Evolutionary conservation across 2,329 filamentous ascomycete species (phyloP).

Genomic region (Geosmithia morbida): DNA sequence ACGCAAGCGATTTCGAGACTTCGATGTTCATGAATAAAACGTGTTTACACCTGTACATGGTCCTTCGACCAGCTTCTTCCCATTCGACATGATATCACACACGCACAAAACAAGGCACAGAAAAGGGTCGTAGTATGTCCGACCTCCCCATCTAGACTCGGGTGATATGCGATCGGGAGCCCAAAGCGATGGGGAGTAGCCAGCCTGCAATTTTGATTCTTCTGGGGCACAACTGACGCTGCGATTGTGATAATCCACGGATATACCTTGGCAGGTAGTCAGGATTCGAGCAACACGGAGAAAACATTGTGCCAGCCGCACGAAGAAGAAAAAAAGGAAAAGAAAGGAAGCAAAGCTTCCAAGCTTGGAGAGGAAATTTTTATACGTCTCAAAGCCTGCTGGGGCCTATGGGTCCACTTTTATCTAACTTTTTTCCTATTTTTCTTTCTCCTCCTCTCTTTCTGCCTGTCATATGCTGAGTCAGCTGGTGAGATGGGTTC

Average conservation of each 20-base stretch:
- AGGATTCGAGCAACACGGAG: constrained; percentile 70
- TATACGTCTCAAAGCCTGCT: constrained; percentile 6
- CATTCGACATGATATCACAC: too few species aligned
- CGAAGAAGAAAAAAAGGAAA: constrained; percentile 46
- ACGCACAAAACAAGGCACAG: background rate
- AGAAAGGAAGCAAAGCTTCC: constrained; percentile 19
- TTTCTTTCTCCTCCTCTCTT: background rate
- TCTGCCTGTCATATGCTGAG: too few species aligned
- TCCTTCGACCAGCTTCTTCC: too few species aligned
- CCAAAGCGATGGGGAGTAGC: constrained; percentile 31
- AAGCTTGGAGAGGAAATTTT: constrained; percentile 12
- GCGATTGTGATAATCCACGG: constrained; percentile 32
- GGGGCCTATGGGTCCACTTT: background rate
- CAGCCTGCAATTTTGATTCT: constrained; percentile 62
- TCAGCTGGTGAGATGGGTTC: too few species aligned
- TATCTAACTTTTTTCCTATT: too few species aligned
- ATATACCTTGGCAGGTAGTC: constrained; percentile 5
- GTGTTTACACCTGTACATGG: too few species aligned
- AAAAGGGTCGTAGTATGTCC: constrained; percentile 20
- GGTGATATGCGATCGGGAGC: constrained; percentile 7
- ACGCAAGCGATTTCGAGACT: background rate
- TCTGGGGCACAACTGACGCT: constrained; percentile 77
- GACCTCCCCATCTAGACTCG: constrained; percentile 20
- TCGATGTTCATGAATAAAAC: too few species aligned
- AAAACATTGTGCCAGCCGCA: constrained; percentile 65